Conservation (phyloP, 306 rosid species). For the Cucurbita maxima region DNA sequence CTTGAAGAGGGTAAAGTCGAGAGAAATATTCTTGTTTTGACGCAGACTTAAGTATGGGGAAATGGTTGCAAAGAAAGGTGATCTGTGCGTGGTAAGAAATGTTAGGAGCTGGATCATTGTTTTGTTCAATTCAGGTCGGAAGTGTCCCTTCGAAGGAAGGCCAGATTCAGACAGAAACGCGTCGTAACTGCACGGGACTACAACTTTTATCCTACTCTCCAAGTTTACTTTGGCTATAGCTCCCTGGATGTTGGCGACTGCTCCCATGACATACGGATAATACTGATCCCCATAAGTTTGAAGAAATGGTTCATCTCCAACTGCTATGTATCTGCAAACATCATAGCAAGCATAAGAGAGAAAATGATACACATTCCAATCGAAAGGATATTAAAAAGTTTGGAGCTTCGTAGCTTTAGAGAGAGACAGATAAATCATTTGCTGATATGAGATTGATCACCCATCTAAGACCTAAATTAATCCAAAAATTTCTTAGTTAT, state of each 20-base stretch:
- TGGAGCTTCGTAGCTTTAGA: neutral
- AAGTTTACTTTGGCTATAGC: constrained; percentile 53
- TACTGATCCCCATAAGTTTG: constrained; percentile 57
- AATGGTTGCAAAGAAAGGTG: constrained; percentile 72
- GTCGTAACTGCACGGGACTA: constrained; percentile 86
- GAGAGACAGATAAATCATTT: neutral
- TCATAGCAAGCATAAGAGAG: constrained; percentile 10
- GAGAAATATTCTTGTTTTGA: constrained; percentile 59
- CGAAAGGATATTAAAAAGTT: constrained; percentile 5
- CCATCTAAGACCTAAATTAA: neutral
- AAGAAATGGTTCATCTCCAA: constrained; percentile 84
- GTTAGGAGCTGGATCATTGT: constrained; percentile 70
- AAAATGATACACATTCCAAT: constrained; percentile 3
- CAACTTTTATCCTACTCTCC: constrained; percentile 62
- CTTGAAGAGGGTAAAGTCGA: constrained; percentile 56
- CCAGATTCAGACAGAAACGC: constrained; percentile 45
- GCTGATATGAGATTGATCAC: neutral
- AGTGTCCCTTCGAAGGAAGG: constrained; percentile 47
- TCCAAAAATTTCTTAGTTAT: neutral
- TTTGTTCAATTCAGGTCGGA: constrained; percentile 63
- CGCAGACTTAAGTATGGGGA: constrained; percentile 48
- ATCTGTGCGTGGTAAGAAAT: constrained; percentile 51
- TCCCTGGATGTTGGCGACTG: constrained; percentile 53
- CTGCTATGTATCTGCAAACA: constrained; percentile 65
- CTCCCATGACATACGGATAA: constrained; percentile 60